Conservation (phyloP, 306 rosid species). For the Astragalus glycyphyllos region DNA sequence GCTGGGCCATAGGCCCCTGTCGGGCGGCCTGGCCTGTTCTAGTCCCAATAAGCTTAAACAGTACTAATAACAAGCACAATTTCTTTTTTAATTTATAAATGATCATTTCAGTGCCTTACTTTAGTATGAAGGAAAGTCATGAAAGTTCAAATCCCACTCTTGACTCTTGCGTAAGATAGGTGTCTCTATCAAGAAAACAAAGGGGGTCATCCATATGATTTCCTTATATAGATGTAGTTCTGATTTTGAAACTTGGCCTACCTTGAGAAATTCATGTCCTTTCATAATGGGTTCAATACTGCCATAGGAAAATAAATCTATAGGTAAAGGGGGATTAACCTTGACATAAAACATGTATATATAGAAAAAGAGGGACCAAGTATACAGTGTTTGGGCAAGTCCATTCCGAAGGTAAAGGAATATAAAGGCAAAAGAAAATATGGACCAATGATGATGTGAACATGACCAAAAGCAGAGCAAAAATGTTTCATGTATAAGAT, state of each 20-base stretch:
- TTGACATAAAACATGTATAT: slow-evolving; percentile 1
- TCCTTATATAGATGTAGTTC: slow-evolving; percentile 15
- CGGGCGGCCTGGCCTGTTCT: rapidly evolving
- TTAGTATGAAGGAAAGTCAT: neutral
- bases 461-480: neutral
- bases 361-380: slow-evolving; percentile 4
- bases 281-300: slow-evolving; percentile 10
- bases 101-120: neutral
- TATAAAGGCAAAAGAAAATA: slow-evolving; percentile 28
- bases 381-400: slow-evolving; percentile 4
- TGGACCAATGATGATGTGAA: slow-evolving; percentile 25
- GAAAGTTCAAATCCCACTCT: neutral
- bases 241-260: slow-evolving; percentile 42
- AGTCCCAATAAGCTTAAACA: too few species aligned
- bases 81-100: too few species aligned
- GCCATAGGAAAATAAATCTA: slow-evolving; percentile 26
- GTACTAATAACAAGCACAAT: too few species aligned
- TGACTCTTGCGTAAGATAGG: neutral
- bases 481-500: neutral
- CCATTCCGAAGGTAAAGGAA: slow-evolving; percentile 38
- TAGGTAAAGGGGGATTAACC: slow-evolving; percentile 43
- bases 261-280: slow-evolving; percentile 34
- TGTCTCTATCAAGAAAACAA: slow-evolving; percentile 10
- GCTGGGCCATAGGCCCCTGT: too few species aligned
- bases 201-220: neutral